phyloP scores from a whole-genome alignment of 2,329 filamentous ascomycete genomes.

The Aureobasidium subglaciale region DNA sequence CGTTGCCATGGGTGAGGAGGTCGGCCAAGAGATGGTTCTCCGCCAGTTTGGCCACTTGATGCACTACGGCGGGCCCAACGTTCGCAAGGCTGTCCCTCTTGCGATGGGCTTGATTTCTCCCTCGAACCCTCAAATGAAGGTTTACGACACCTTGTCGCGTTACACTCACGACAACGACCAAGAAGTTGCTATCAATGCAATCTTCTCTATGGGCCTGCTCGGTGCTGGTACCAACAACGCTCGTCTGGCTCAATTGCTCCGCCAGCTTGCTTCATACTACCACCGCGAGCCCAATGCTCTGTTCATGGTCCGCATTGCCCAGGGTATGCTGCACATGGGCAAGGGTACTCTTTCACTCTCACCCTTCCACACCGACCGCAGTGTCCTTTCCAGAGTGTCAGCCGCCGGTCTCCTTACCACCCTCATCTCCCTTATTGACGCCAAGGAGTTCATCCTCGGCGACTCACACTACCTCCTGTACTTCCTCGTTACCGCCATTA shows the following conservation, averaged over 20 bases:
- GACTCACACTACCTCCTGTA: constrained; percentile 90
- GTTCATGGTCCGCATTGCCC: constrained; percentile 98
- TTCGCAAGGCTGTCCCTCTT: constrained; percentile 88
- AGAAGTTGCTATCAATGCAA: constrained; percentile 95
- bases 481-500: constrained; percentile 94
- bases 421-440: constrained; percentile 87
- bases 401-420: constrained; percentile 85
- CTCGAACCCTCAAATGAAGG: constrained; percentile 99
- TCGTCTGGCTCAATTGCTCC: constrained; percentile 83
- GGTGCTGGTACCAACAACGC: constrained; percentile 98
- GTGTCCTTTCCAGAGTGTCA: constrained; percentile 86
- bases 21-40: constrained; percentile 97
- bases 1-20: constrained; percentile 96
- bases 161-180: constrained; percentile 99
- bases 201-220: constrained; percentile 96
- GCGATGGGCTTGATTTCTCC: constrained; percentile 96
- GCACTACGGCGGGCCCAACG: constrained; percentile 98
- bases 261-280: constrained; percentile 96
- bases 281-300: constrained; percentile 91
- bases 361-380: constrained; percentile 98
- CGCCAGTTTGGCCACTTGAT: constrained; percentile 96
- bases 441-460: constrained; percentile 72
- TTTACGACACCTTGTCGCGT: constrained; percentile 93
- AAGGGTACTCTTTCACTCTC: constrained; percentile 94
- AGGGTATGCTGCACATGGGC: constrained; percentile 97